Percentiles rank a stretch among this genome's conserved stretches.
Conservation (phyloP, 148 eudicot species). For the Fagopyrum tataricum region DNA sequence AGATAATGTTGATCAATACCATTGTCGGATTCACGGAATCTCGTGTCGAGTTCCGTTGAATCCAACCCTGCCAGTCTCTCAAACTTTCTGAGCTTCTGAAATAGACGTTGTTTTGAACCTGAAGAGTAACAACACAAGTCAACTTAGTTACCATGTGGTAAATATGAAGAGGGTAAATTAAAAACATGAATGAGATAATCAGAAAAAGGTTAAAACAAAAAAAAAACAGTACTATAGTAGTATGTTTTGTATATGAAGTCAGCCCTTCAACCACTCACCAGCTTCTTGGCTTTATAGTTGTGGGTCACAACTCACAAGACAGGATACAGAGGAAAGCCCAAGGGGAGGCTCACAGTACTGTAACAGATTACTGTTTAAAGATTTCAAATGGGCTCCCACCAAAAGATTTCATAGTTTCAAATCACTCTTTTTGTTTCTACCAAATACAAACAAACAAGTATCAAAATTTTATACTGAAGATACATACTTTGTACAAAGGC, state of each 20-base stretch:
- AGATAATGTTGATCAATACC: background rate
- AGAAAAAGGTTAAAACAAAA: background rate
- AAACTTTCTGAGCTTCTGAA: conserved; percentile 62
- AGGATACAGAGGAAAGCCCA: background rate
- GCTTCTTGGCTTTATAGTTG: background rate
- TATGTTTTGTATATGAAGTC: no score
- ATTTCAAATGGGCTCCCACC: conserved; percentile 1
- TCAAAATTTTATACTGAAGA: conserved; percentile 21
- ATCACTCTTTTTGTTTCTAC: background rate
- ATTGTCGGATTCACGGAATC: background rate
- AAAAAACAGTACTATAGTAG: background rate
- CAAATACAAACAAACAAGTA: background rate
- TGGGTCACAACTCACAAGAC: background rate
- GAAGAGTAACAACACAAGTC: background rate
- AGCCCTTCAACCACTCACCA: background rate
- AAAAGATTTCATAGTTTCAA: background rate
- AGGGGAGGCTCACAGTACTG: background rate
- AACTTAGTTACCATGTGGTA: no score
- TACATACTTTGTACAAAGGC: conserved; percentile 70
- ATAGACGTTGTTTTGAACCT: conserved; percentile 63
- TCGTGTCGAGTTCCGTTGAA: conserved; percentile 19
- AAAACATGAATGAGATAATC: no score
- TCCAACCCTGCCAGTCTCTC: conserved; percentile 70
- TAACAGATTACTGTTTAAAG: background rate
- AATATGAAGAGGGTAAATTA: no score